These are phyloP conservation scores for Sporothrix curviconia DNA, from an alignment of 2,329 filamentous ascomycete genomes.

Conservation along the genomic window DNA sequence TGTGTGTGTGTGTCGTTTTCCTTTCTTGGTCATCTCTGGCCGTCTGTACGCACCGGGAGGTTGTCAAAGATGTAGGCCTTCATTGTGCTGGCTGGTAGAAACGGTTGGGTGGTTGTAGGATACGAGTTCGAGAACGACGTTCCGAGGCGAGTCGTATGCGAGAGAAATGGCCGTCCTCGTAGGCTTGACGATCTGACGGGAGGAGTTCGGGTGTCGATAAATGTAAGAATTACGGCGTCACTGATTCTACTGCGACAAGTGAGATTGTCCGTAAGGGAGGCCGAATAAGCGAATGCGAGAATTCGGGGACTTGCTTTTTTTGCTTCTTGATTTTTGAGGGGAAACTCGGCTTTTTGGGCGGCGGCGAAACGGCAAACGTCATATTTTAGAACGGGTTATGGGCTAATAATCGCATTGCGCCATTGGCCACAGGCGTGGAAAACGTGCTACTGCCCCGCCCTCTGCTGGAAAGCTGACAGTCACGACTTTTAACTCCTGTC, in stretches of 20 bases:
- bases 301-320: neutral
- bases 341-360: neutral
- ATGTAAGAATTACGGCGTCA: neutral
- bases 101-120: neutral
- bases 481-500: too few relatives aligned
- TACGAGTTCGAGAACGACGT: neutral
- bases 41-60: conserved; percentile 36
- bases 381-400: conserved; percentile 6
- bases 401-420: conserved; percentile 15
- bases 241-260: neutral
- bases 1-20: conserved; percentile 1
- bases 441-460: conserved; percentile 18
- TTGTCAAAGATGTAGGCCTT: conserved; percentile 55
- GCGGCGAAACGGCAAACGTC: conserved; percentile 1
- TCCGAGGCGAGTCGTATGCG: neutral
- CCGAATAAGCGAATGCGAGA: neutral
- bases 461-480: too few relatives aligned
- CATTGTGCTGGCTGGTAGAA: conserved; percentile 33
- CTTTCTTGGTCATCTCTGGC: neutral
- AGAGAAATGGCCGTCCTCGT: too few relatives aligned
- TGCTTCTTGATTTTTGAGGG: neutral
- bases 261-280: neutral
- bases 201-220: too few relatives aligned
- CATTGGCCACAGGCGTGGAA: conserved; percentile 15
- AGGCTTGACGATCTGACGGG: too few relatives aligned